Evolutionary conservation across 179 eudicot genomes (phyloP), one percentile per base, ranked within the genome.

Genomic region (Actinidia arguta): DNA sequence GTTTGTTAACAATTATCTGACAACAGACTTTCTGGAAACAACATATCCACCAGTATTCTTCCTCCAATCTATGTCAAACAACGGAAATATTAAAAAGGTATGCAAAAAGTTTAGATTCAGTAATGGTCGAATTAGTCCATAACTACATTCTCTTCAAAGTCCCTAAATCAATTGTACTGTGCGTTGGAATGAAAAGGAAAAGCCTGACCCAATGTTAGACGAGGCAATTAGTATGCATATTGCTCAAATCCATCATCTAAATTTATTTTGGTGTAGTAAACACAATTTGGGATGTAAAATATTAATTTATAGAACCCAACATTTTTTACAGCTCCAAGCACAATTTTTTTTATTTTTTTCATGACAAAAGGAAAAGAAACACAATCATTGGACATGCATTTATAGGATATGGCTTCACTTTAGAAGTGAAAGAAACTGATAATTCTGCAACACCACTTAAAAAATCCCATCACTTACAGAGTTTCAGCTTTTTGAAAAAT

Each of bases 401-500:
- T 52, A 4, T 31, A 14, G 47, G 46, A 52, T 17, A 52, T 8
- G 36, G 62, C 64, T 75, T 75, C 64, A 39, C 18, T 10, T 0
- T 18, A 27, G 24, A 75, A 20, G n/a, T 18, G 66, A 75, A 46
- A 22, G 42, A 76, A 12, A 58, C 3, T 1, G 46, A n/a, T 31
- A 39, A 42, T 44, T 55, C 27, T 39, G 24, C 51, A n/a, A 8
- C 56, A 31, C 11, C 50, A 56, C n/a, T 36, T 18, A 0, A 36
- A 36, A 8, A 36, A 66, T 66, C 62, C 54, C 55, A 59, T 92
- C 93, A 95, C 91, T 95, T 95, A 74, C 99, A 95, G 80, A 95
- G 98, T 88, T 94, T 94, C 39, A 95, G 88, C 87, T 88, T 94
- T 77, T 86, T 95, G 86, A 95, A 92, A 85, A 87, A 92, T 31